These are phyloP conservation scores for Colletotrichum theobromicola DNA, from an alignment of 2,329 filamentous ascomycete genomes.

Conservation along the genomic window DNA sequence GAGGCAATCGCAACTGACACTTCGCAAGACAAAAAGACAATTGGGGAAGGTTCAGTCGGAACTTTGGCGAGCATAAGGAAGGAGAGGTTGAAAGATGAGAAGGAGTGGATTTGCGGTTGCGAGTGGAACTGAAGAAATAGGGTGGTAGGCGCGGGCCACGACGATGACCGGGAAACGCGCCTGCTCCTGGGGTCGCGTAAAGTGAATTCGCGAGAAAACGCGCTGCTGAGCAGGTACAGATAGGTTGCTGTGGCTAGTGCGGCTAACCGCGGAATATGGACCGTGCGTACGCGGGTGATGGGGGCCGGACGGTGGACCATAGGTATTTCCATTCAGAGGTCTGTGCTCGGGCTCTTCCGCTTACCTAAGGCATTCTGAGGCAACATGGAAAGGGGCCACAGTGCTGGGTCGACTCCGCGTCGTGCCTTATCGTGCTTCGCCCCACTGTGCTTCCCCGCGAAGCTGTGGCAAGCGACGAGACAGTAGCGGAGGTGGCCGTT, in stretches of 20 bases:
- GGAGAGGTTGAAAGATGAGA: neutral
- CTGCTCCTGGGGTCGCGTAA: neutral
- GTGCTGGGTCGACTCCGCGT: neutral
- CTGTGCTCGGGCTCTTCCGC: neutral
- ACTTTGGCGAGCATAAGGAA: neutral
- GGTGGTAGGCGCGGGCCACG: slow-evolving; percentile 12
- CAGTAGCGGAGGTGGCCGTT: slow-evolving; percentile 14
- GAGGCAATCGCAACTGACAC: neutral
- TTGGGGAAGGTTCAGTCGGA: neutral
- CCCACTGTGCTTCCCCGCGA: slow-evolving; percentile 1
- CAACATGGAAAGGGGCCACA: neutral
- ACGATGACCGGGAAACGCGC: slow-evolving; percentile 21
- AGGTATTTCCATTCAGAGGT: neutral
- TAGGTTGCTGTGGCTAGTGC: neutral
- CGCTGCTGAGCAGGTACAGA: neutral
- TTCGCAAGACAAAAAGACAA: neutral
- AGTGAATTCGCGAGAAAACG: neutral
- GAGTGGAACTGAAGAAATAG: slow-evolving; percentile 20
- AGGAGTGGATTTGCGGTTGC: neutral
- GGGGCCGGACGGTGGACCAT: no score
- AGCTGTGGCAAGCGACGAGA: slow-evolving; percentile 5
- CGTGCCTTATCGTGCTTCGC: neutral
- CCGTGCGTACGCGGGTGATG: neutral
- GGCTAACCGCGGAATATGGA: neutral
- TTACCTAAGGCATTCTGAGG: neutral